Evolutionary conservation across 495 filamentous ascomycete species (phyloP).

Genomic region (Penicillium mononematosum): DNA sequence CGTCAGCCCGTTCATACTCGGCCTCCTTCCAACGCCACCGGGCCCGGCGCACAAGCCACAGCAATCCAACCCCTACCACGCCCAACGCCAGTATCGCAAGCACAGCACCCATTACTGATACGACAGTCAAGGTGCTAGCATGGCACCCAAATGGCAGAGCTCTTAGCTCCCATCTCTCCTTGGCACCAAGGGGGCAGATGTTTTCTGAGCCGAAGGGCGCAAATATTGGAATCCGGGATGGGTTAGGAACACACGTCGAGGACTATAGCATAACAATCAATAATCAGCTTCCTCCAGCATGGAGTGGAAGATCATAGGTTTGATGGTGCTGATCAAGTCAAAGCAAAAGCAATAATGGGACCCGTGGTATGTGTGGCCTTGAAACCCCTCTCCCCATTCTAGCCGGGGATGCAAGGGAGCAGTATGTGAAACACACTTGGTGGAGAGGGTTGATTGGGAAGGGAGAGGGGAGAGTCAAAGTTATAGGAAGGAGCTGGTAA

Average conservation of each 20-base stretch:
- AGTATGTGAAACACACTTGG: conserved; percentile 4
- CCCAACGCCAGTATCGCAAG: conserved; percentile 35
- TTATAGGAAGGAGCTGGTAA: neutral
- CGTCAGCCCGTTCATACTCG: conserved; percentile 11
- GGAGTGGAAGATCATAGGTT: neutral
- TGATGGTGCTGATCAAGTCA: neutral
- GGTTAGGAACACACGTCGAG: conserved; percentile 51
- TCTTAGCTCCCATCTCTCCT: conserved; percentile 55
- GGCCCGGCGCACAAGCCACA: conserved; percentile 28
- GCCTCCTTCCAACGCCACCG: conserved; percentile 27
- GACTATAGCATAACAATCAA: conserved; percentile 33
- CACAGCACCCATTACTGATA: conserved; percentile 42
- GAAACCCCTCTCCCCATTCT: conserved; percentile 7
- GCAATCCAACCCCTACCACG: conserved; percentile 25
- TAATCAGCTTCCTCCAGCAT: neutral
- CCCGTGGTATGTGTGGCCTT: neutral
- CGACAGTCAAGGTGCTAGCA: conserved; percentile 49
- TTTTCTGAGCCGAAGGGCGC: conserved; percentile 41
- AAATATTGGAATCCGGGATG: conserved; percentile 41
- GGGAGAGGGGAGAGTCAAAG: neutral
- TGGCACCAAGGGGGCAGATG: conserved; percentile 48
- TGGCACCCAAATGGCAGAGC: conserved; percentile 49
- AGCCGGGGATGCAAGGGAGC: conserved; percentile 5
- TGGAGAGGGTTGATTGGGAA: neutral
- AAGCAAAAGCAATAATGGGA: neutral